Percentiles rank a stretch among this genome's conserved stretches.
phyloP scores from a whole-genome alignment of 371 early-diverging fungal species.

The Sporodiniella umbellata region DNA sequence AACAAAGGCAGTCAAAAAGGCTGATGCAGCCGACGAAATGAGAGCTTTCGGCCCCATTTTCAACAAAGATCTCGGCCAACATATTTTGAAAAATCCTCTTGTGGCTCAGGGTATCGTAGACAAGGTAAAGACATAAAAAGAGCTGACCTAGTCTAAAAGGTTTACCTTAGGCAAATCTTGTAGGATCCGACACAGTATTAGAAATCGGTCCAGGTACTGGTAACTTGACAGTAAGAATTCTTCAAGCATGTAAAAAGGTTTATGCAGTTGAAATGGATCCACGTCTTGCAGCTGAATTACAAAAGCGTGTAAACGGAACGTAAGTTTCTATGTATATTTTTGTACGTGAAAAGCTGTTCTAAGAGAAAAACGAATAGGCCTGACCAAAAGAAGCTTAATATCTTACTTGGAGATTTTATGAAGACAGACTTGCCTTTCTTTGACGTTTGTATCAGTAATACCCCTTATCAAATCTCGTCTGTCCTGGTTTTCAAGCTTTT shows the following conservation, averaged over 20 bases:
- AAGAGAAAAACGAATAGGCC: slow-evolving; percentile 40
- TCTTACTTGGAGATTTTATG: slow-evolving; percentile 98
- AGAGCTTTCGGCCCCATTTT: slow-evolving; percentile 84
- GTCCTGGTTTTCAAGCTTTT: slow-evolving; percentile 97
- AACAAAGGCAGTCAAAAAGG: slow-evolving; percentile 35
- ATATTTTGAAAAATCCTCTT: slow-evolving; percentile 98
- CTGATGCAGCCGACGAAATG: slow-evolving; percentile 20
- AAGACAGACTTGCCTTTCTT: slow-evolving; percentile 97
- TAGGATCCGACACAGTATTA: slow-evolving; percentile 93
- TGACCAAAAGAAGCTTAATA: slow-evolving; percentile 86
- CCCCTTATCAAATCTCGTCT: slow-evolving; percentile 99
- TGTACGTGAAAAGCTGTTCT: background rate
- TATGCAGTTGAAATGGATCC: slow-evolving; percentile 98
- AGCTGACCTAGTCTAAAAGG: background rate
- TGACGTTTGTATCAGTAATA: slow-evolving; percentile 90
- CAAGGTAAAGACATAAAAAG: slow-evolving; percentile 59
- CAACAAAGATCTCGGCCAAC: slow-evolving; percentile 99
- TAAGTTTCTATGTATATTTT: slow-evolving; percentile 32
- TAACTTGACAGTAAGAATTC: slow-evolving; percentile 96
- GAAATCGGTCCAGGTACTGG: slow-evolving; percentile 99
- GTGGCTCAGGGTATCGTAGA: slow-evolving; percentile 94
- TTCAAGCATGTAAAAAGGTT: slow-evolving; percentile 93
- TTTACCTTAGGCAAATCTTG: slow-evolving; percentile 71
- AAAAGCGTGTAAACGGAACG: slow-evolving; percentile 96
- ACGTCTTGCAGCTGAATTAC: slow-evolving; percentile 96